Evolutionary conservation across 352 stramenopile genomes (phyloP), one percentile per base, ranked within the genome.

Genomic region (Phytophthora pini): DNA sequence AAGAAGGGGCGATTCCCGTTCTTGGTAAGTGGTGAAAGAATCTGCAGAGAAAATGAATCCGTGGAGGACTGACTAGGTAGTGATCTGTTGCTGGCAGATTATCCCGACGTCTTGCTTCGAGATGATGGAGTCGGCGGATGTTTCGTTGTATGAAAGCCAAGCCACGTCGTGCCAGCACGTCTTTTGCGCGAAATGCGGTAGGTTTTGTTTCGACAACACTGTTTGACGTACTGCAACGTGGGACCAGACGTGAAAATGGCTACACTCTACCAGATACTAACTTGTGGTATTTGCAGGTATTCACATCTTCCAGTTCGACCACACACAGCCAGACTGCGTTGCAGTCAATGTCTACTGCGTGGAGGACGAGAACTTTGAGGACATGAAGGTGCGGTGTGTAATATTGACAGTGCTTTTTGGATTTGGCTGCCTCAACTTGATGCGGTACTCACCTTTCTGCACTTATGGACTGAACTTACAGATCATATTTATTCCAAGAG

Each of bases 261-360:
- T 66, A 61, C 56, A 52, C 17, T 22, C n/a, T 61, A 52, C 51
- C 4, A 29, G 8, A 26, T 7, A 50, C 39, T 64, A 17, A 69
- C 41, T 26, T 53, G 41, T 27, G 51, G 1, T 53, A 15, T 46
- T 24, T 46, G 36, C 53, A 89, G 80, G 83, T 46, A 86, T 94
- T 64, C 86, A 94, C 61, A 90, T 94, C 56, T 94, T 94, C 63
- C 86, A 94, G 52, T 93, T 93, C 46, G 86, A 94, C 47, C 79
- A 85, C 61, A 82, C 73, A 6, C 74, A 90, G 34, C 77, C 84
- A 26, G 84, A 93, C 45, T 77, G 72, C 20, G 73, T 94, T 31
- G 86, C 82, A 27, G 82, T 94, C 17, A 94, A 94, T 45, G 65
- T 94, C 44, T 92, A 93, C 64, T 92, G 84, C 56, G 73, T 94